A percentile compares a stretch with the other conserved stretches of the same genome.
Evolutionary conservation across 2,329 filamentous ascomycete genomes (phyloP).

Genomic region (Zasmidium cellare): DNA sequence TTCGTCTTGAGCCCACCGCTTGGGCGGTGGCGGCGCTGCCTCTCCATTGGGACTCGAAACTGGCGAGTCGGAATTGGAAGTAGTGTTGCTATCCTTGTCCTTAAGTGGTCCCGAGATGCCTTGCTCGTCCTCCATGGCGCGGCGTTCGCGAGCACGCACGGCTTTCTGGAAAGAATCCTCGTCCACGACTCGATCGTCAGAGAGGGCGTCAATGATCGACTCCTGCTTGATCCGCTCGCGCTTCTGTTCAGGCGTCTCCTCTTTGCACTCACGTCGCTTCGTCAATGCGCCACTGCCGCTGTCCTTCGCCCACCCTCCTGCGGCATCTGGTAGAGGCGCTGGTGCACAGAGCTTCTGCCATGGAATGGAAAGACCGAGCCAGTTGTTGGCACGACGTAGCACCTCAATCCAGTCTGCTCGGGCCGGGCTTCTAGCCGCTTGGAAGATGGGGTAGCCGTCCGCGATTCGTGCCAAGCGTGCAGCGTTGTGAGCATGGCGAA

Average conservation of each 20-base stretch:
- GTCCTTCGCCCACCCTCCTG: slow-evolving; percentile 35
- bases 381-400: slow-evolving; percentile 65
- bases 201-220: slow-evolving; percentile 66
- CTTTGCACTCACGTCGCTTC: slow-evolving; percentile 22
- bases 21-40: slow-evolving; percentile 37
- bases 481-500: slow-evolving; percentile 79
- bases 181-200: slow-evolving; percentile 67
- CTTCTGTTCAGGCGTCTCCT: slow-evolving; percentile 55
- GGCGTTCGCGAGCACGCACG: slow-evolving; percentile 60
- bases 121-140: slow-evolving; percentile 58
- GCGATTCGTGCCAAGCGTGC: slow-evolving; percentile 71
- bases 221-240: slow-evolving; percentile 63
- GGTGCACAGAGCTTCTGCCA: slow-evolving; percentile 71
- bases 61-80: slow-evolving; percentile 2
- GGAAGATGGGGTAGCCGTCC: slow-evolving; percentile 80
- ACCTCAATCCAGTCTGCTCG: slow-evolving; percentile 81
- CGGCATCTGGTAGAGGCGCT: slow-evolving; percentile 42
- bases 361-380: slow-evolving; percentile 62
- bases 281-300: slow-evolving; percentile 20
- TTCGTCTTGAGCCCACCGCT: slow-evolving; percentile 65
- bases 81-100: slow-evolving; percentile 27
- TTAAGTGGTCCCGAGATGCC: slow-evolving; percentile 36
- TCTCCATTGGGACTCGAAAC: slow-evolving; percentile 4
- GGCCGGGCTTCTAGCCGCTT: slow-evolving; percentile 68
- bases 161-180: slow-evolving; percentile 65